These are phyloP conservation scores for Colletotrichum lentis DNA, from an alignment of 2,329 filamentous ascomycete species.

Conservation along the genomic window DNA sequence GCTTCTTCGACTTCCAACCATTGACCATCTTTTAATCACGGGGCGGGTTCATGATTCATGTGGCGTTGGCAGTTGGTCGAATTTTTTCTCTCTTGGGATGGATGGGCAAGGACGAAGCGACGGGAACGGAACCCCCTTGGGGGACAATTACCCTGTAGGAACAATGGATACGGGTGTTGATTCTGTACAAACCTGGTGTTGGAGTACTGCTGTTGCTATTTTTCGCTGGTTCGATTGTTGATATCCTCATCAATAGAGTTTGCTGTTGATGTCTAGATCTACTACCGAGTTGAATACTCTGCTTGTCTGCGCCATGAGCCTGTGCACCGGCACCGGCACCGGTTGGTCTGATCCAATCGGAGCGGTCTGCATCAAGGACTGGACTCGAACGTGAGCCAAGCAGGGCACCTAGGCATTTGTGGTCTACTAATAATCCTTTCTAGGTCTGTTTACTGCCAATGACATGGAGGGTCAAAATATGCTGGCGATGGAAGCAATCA, in stretches of 20 bases:
- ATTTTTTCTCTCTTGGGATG: conserved; percentile 6
- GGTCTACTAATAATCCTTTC: no score
- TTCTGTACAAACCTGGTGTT: conserved; percentile 22
- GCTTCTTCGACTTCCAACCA: conserved; percentile 34
- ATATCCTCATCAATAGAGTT: conserved; percentile 32
- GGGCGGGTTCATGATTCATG: conserved; percentile 35
- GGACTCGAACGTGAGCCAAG: no score
- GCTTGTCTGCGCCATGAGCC: neutral
- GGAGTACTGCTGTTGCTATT: conserved; percentile 27
- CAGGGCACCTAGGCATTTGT: no score
- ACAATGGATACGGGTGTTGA: conserved; percentile 4
- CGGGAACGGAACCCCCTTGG: conserved; percentile 16
- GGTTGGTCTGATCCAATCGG: neutral
- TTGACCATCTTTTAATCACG: conserved; percentile 37
- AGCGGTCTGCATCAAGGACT: no score
- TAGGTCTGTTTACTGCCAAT: neutral
- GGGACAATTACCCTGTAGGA: conserved; percentile 23
- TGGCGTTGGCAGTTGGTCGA: conserved; percentile 28
- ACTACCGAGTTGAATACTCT: neutral
- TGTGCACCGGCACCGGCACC: neutral
- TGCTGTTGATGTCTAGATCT: neutral
- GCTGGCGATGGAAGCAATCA: neutral
- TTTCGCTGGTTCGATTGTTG: conserved; percentile 12
- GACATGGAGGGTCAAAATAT: neutral
- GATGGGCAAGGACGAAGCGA: conserved; percentile 17